These are phyloP conservation scores for Candida tunisiensis DNA, from an alignment of 1,139 yeast genomes.

Conservation along the genomic window DNA sequence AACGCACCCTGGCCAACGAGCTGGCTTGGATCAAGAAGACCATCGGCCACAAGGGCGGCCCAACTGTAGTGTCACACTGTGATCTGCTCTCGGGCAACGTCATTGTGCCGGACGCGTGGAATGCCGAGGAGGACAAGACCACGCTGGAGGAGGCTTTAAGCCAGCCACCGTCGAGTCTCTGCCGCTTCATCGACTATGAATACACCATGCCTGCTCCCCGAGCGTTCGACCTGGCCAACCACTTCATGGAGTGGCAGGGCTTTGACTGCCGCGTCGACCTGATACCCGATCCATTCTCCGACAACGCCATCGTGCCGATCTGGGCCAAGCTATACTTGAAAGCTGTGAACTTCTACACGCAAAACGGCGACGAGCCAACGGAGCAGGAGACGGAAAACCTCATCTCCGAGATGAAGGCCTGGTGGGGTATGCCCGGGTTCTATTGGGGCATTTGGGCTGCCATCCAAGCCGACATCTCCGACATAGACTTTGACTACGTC, in stretches of 20 bases:
- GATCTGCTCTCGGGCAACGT: constrained; percentile 62
- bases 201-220: constrained; percentile 69
- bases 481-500: constrained; percentile 59
- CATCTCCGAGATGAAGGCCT: constrained; percentile 38
- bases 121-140: constrained; percentile 2
- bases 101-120: constrained; percentile 33
- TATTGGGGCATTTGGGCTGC: constrained; percentile 83
- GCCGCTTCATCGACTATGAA: constrained; percentile 55
- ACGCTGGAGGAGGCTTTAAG: constrained; percentile 5
- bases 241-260: constrained; percentile 80
- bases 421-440: constrained; percentile 70
- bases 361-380: constrained; percentile 2
- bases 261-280: constrained; percentile 48
- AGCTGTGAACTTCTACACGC: constrained; percentile 7
- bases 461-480: constrained; percentile 53
- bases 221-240: constrained; percentile 76
- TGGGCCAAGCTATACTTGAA: constrained; percentile 27
- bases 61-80: constrained; percentile 46
- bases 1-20: constrained; percentile 29
- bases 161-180: constrained; percentile 2
- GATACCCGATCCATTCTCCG: constrained; percentile 34
- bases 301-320: constrained; percentile 29
- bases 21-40: constrained; percentile 35
- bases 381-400: constrained; percentile 19
- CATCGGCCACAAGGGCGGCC: constrained; percentile 30